These are phyloP conservation scores for Syzygium grande DNA, from an alignment of 345 rosid genomes.

Conservation along the genomic window DNA sequence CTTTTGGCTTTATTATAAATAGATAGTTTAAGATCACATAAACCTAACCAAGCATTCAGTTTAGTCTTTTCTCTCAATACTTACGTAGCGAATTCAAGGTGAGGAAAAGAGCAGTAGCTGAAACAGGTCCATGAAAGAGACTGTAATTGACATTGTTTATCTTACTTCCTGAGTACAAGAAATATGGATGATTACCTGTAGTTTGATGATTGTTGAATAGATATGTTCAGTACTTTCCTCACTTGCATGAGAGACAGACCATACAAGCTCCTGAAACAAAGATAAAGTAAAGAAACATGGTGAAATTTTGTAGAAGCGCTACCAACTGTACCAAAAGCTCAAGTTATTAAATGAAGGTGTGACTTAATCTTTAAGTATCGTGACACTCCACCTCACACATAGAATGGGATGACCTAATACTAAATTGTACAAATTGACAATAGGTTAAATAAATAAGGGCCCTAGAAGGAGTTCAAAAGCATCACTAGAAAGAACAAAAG, in stretches of 20 bases:
- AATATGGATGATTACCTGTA: slow-evolving; percentile 44
- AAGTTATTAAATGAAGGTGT: not conserved
- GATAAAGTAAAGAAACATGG: not conserved
- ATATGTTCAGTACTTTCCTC: slow-evolving; percentile 85
- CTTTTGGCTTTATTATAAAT: no score
- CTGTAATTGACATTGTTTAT: not conserved
- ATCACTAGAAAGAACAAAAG: no score
- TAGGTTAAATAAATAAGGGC: not conserved
- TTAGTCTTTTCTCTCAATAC: no score
- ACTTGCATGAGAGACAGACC: slow-evolving; percentile 69
- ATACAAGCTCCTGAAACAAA: slow-evolving; percentile 60
- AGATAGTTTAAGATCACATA: no score
- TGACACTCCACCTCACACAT: not conserved
- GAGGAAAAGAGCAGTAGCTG: not conserved
- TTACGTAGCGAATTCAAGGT: not conserved
- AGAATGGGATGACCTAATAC: not conserved
- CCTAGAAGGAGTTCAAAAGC: not conserved
- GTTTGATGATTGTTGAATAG: slow-evolving; percentile 69
- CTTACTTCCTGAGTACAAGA: not conserved
- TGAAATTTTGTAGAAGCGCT: not conserved
- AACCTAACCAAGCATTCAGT: no score
- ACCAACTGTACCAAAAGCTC: not conserved
- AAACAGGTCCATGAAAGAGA: not conserved
- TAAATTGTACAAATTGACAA: not conserved
- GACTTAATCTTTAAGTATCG: not conserved